Conservation (phyloP, 208 protist species). For the Trypanosomatidae sp. region DNA sequence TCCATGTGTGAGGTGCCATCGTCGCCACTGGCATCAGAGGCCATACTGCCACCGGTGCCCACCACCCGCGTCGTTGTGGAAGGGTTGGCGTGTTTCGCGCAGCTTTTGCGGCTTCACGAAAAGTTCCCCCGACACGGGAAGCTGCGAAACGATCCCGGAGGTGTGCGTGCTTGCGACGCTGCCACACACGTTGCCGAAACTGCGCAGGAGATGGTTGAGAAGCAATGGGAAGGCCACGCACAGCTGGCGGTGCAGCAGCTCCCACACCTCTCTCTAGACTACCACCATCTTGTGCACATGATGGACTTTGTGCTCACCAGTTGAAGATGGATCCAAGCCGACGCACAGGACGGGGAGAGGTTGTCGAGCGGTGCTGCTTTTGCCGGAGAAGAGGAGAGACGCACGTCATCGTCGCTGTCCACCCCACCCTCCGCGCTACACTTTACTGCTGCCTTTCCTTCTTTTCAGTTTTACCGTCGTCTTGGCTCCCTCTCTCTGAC, state of each 20-base stretch:
- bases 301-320: conserved; percentile 11
- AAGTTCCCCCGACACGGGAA: neutral
- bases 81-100: conserved; percentile 2
- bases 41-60: conserved; percentile 1
- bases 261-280: neutral
- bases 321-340: neutral
- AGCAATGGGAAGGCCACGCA: conserved; percentile 20
- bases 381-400: neutral
- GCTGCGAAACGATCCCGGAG: neutral
- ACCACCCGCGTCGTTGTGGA: conserved; percentile 12
- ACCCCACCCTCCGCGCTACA: neutral
- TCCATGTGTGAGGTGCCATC: neutral
- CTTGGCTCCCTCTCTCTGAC: neutral
- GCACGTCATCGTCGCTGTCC: neutral
- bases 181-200: neutral
- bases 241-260: neutral
- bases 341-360: neutral
- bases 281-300: conserved; percentile 10
- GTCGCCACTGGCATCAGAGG: neutral
- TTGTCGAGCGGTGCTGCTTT: neutral
- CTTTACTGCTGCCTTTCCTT: neutral
- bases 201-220: neutral
- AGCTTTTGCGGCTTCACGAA: conserved; percentile 1
- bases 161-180: neutral
- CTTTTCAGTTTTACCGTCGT: neutral